A percentile compares a stretch with the other conserved stretches of the same genome.
These are phyloP conservation scores for Neurospora sp. DNA, from an alignment of 495 filamentous ascomycete genomes.

Conservation along the genomic window DNA sequence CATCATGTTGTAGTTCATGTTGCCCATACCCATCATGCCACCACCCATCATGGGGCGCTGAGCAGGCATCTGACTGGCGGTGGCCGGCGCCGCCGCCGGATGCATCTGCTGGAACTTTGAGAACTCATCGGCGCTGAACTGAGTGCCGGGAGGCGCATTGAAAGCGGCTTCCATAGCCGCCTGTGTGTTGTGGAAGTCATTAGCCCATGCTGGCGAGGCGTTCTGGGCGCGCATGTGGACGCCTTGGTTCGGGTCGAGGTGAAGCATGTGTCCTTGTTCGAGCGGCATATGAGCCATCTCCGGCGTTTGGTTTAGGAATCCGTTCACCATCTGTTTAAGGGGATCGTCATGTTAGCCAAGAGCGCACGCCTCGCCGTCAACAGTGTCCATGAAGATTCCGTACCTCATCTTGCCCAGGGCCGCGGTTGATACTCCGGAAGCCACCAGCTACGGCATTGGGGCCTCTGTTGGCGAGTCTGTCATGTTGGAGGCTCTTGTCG, in stretches of 20 bases:
- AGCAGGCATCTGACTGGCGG: slow-evolving; percentile 40
- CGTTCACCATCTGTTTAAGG: slow-evolving; percentile 69
- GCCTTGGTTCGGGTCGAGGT: slow-evolving; percentile 35
- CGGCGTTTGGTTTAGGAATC: slow-evolving; percentile 69
- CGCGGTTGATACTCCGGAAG: slow-evolving; percentile 32
- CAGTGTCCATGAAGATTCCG: slow-evolving; percentile 1
- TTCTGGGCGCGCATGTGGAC: slow-evolving; percentile 31
- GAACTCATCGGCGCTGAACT: slow-evolving; percentile 79
- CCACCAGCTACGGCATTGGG: slow-evolving; percentile 36
- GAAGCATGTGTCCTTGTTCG: slow-evolving; percentile 28
- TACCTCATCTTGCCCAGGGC: slow-evolving; percentile 39
- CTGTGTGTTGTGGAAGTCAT: slow-evolving; percentile 50
- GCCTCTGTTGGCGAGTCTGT: slow-evolving; percentile 67
- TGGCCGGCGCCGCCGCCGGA: slow-evolving; percentile 20
- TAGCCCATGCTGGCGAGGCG: slow-evolving; percentile 47
- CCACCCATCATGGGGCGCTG: slow-evolving; percentile 51
- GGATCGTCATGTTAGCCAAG: background rate
- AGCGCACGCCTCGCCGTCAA: background rate
- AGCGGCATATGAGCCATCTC: slow-evolving; percentile 34
- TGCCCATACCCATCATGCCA: slow-evolving; percentile 35
- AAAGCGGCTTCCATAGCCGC: slow-evolving; percentile 75
- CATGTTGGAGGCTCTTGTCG: slow-evolving; percentile 88
- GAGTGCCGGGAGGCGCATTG: slow-evolving; percentile 45
- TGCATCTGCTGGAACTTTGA: slow-evolving; percentile 71
- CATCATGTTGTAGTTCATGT: slow-evolving; percentile 37